Conservation (phyloP, 1,284 basidiomycete species). For the Taiwanofungus camphoratus region DNA sequence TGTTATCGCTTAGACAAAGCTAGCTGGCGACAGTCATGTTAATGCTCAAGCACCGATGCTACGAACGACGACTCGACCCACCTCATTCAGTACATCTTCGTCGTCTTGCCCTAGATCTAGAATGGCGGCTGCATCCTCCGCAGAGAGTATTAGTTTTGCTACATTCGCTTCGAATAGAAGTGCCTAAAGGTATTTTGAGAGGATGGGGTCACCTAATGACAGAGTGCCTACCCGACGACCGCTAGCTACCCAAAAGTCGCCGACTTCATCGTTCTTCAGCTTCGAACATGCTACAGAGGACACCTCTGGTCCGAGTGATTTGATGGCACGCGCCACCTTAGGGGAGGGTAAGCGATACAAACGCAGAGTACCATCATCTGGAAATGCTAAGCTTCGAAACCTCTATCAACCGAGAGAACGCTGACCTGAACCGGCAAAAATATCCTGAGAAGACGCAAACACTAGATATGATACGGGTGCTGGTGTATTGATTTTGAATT, state of each 20-base stretch:
- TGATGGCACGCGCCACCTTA: conserved; percentile 60
- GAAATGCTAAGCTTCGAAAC: not conserved
- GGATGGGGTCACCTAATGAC: not conserved
- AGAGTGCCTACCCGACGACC: conserved; percentile 43
- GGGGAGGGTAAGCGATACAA: conserved; percentile 54
- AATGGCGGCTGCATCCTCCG: conserved; percentile 39
- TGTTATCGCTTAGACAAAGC: conserved; percentile 53
- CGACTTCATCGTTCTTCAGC: conserved; percentile 33
- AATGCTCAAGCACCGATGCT: not conserved
- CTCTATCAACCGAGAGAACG: not conserved
- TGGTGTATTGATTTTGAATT: conserved; percentile 16
- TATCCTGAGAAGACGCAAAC: conserved; percentile 9
- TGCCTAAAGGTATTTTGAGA: conserved; percentile 16
- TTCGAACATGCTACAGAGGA: conserved; percentile 51
- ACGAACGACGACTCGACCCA: conserved; percentile 22
- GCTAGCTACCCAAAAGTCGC: conserved; percentile 55
- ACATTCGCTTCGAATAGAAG: conserved; percentile 20
- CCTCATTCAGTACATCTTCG: conserved; percentile 66
- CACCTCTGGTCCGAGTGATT: conserved; percentile 49
- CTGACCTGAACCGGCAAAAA: conserved; percentile 25
- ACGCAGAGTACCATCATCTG: conserved; percentile 68
- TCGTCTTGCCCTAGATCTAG: conserved; percentile 45
- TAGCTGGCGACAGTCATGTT: conserved; percentile 34
- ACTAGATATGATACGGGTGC: conserved; percentile 19
- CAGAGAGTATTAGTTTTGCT: conserved; percentile 20